Evolutionary conservation across 495 filamentous ascomycete species (phyloP), one percentile per base, ranked within the genome.

Genomic region (Podospora anserina): DNA sequence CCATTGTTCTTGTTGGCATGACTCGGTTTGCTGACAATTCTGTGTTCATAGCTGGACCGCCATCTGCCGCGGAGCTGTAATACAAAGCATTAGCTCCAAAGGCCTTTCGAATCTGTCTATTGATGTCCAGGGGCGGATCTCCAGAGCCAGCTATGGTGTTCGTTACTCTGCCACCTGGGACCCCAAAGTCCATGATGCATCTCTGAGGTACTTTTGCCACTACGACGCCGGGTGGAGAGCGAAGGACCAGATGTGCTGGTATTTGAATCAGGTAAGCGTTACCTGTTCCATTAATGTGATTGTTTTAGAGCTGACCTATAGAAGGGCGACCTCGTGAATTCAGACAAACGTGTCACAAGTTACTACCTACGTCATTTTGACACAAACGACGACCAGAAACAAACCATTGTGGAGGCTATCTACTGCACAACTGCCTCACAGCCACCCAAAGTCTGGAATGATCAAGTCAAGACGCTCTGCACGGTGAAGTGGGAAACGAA

Each of bases 1-100:
- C 20, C 20, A 23, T 5, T 32, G 1, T 32, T 32, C 30, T 32
- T 32, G 4, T 32, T 7, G 4, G 30, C 30, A 32, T 0, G 0
- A 32, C 7, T 7, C 7, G 30, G 30, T 7, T 32, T 0, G 7
- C 30, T 32, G 30, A 32, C 30, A 32, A 32, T 32, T 0, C 4
- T 32, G 30, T 23, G 20, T 23, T 23, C 20, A 23, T 0, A 69
- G 62, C 16, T 69, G 67, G 67, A 61, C 62, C 13, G 67, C 67
- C 19, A 69, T 69, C 16, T 69, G 62, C 18, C 63, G 67, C 0
- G 67, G 67, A 3, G 67, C 67, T 13, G 67, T 69, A 3, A 60
- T 65, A 1, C 55, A 69, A 34, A 62, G 62, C 4, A 63, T 62
- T 0, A 69, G 3, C 28, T 19, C 49, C 1, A 5, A 55, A 16